Base-by-base conservation (phyloP, 2,329 filamentous ascomycete genomes). In the Ceratocystis huliohia region DNA sequence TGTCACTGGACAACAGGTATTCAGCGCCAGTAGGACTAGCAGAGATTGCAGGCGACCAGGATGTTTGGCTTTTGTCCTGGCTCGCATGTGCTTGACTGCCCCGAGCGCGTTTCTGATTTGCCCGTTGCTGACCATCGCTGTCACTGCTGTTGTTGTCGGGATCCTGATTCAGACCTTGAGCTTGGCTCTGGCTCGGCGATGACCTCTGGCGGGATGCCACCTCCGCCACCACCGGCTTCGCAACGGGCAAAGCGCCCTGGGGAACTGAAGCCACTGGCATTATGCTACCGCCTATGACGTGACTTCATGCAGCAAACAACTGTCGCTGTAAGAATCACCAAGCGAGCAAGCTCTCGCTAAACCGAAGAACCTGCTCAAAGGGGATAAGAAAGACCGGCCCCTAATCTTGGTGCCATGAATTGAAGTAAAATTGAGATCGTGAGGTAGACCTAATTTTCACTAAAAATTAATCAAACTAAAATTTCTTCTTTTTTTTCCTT, bases 41-140 rank as follows among this genome's bases (percentile, higher is more conserved):
- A 25, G 50, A 56, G 33, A 59, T 59, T 59, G 56, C 56, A 59
- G 56, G 10, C 56, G 28, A 59, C 56, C 17, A 30, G 56, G 56
- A 59, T 59, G 5, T 8, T 37, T 25, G 28, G 5, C 5, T n/a
- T 59, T n/a, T 25, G 53, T 7, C 28, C 33, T 59, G 28, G 53
- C 7, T 53, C 25, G 48, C 48, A 25, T 53, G 48, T 53, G 48
- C 10, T 28, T 53, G 48, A 53, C 46, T n/a, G 17, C 20, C 20
- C 48, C 22, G 48, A 28, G 48, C 48, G 13, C 25, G 22, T 53
- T 22, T 15, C 13, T 53, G 48, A 53, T 22, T n/a, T 22, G 48
- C 20, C 48, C 22, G 48, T 13, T 4, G 25, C 13, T 22, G 22
- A 53, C 25, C 22, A 22, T 53, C n/a, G n/a, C 20, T 48, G 46